Base-by-base conservation (phyloP, 1,284 basidiomycete species). In the Taiwanofungus camphoratus region DNA sequence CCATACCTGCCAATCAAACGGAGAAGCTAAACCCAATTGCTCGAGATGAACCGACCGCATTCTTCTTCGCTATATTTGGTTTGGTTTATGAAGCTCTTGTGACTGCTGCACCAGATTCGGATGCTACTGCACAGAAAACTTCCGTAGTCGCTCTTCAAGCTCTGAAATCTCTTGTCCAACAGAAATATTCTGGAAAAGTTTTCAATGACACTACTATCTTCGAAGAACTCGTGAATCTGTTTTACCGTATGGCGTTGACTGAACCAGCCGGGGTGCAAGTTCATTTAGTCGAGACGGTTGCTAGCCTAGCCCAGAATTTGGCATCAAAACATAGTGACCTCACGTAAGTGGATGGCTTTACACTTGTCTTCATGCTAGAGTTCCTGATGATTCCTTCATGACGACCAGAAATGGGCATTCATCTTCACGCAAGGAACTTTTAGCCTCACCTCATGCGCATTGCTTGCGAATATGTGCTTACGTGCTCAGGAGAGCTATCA, bases 11-110 rank as follows among this genome's bases (percentile, higher is more conserved):
- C 3, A 52, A 58, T 18, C 46, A 53, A 22, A 18, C 26, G 8
- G 24, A 42, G 49, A 12, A 45, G 56, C 12, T 13, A 11, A 26
- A n/a, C 4, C 56, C 0, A 45, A 54, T 53, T n/a, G 40, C 58
- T n/a, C 72, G 76, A 9, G 70, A 78, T 18, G 89, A 92, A 46
- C 91, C 93, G 0, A 74, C 82, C 0, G 71, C 82, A 5, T 82
- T 91, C 64, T 98, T 97, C 67, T 92, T 85, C 64, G 76, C 92
- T 12, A 63, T 97, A 9, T 97, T 96, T 58, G 95, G 95, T 9
- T 75, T 99, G 16, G 85, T 95, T 0, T 97, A 91, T 52, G 95
- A 99, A 61, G 82, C 90, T 0, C 70, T 98, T 8, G 82, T 86
- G 1, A 76, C 79, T 65, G 81, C 26, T 73, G 83, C 50, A 69